Evolutionary conservation across 305 asterid genomes (phyloP), one percentile per base, ranked within the genome.

Genomic region (Nicotiana rustica): DNA sequence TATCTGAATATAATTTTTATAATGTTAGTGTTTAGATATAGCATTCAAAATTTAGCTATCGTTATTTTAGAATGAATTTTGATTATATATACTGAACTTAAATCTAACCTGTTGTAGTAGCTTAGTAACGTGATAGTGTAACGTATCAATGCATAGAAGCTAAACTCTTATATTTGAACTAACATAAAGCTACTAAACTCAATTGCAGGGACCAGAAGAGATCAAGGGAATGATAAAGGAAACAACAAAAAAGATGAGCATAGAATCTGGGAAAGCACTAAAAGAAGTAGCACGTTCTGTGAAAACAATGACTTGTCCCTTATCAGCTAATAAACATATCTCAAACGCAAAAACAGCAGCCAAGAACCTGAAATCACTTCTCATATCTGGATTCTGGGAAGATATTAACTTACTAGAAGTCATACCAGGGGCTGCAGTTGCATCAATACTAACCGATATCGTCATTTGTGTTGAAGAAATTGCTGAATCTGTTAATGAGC

Each of bases 251-350:
- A 87, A 68, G 66, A 86, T 91, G 92, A 91, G 94, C 83, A 77
- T 77, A 47, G 97, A 90, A 85, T 86, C 89, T 35, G 93, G 97
- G 6, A 88, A 86, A 75, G 93, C 90, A 59, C 81, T 94, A 38
- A 91, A 92, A 83, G 92, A 91, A 68, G 80, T 92, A 5, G 88
- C 97, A 75, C 55, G 84, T 80, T 75, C 87, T 3, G 57, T 94
- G 17, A 79, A 82, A 76, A 91, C 90, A 2, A 94, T 91, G 98
- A 88, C 85, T 17, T 81, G 1, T 64, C 91, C 93, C 17, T 77
- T 90, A 4, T 83, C 89, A 33, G 83, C 93, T 1, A 82, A 85
- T 21, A 83, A 86, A 18, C 93, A 86, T n/a, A 64, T 89, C 29
- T 14, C 80, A 1, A 90, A 77, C 85, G 85, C 93, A 4, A 87